phyloP scores from a whole-genome alignment of 2,329 filamentous ascomycete species.

The Microcera coccophila region DNA sequence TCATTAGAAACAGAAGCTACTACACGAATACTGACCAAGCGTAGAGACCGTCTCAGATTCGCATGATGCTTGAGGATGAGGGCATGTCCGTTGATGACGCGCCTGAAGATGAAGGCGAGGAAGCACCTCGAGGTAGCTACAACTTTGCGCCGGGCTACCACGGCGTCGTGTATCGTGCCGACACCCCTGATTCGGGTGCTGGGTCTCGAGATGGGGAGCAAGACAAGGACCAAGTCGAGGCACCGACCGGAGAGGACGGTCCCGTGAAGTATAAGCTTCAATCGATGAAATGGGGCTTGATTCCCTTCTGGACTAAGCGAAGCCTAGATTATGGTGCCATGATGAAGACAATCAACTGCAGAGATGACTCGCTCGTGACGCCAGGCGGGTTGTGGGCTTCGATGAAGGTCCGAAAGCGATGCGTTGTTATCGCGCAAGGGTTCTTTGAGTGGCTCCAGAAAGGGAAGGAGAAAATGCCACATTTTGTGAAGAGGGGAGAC shows the following conservation, averaged over 20 bases:
- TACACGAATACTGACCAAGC: neutral
- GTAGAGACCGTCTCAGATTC: constrained; percentile 73
- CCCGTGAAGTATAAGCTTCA: constrained; percentile 67
- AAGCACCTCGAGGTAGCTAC: constrained; percentile 67
- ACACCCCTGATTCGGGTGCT: constrained; percentile 59
- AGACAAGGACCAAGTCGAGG: constrained; percentile 3
- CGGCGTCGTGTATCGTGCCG: constrained; percentile 81
- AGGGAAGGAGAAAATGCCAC: constrained; percentile 75
- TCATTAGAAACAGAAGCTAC: neutral
- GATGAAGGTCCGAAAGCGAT: constrained; percentile 87
- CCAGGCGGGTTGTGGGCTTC: constrained; percentile 82
- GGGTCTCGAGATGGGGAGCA: constrained; percentile 32
- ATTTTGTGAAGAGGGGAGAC: constrained; percentile 79
- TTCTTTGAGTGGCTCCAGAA: constrained; percentile 97
- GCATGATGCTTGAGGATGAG: constrained; percentile 67
- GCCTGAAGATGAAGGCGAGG: constrained; percentile 64
- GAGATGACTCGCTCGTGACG: constrained; percentile 76
- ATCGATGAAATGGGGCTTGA: constrained; percentile 91
- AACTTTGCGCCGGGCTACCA: constrained; percentile 89
- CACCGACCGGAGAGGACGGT: neutral
- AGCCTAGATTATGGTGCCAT: constrained; percentile 72
- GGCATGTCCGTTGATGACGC: constrained; percentile 69
- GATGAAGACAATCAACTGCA: constrained; percentile 91
- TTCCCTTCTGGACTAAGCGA: constrained; percentile 90
- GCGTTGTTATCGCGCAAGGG: constrained; percentile 81